Evolutionary conservation across 1,284 basidiomycete genomes (phyloP).

Genomic region (Naganishia albida): DNA sequence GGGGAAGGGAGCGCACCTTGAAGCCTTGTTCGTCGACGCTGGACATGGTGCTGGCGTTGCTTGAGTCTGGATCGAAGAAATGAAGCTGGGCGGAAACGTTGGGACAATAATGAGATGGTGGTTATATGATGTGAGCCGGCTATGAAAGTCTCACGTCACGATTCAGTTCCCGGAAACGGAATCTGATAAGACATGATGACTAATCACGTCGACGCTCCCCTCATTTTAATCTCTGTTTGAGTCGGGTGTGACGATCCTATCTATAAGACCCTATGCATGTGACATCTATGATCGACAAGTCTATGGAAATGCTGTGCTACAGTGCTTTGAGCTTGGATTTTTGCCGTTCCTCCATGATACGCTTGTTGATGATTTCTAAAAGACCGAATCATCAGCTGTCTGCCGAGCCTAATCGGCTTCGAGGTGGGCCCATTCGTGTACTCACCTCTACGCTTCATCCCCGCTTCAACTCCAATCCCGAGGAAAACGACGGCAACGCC

Average conservation of each 20-base stretch:
- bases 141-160: background rate
- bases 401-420: slow-evolving; percentile 7
- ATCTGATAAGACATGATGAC: slow-evolving; percentile 9
- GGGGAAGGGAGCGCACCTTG: background rate
- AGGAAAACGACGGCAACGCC: slow-evolving; percentile 88
- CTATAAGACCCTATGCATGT: no score
- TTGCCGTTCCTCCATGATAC: slow-evolving; percentile 74
- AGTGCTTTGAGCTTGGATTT: slow-evolving; percentile 75
- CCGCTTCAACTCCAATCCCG: slow-evolving; percentile 90
- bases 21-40: slow-evolving; percentile 16
- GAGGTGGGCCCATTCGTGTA: no score
- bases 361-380: slow-evolving; percentile 73
- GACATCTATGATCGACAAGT: no score
- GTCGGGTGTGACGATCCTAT: no score
- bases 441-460: slow-evolving; percentile 77
- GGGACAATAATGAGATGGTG: background rate
- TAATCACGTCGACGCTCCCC: slow-evolving; percentile 1
- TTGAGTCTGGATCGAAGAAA: background rate
- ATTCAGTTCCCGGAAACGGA: slow-evolving; percentile 9
- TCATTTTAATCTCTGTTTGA: no score
- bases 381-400: slow-evolving; percentile 1
- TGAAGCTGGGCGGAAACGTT: background rate
- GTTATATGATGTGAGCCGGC: background rate
- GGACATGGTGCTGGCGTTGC: background rate
- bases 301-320: slow-evolving; percentile 51